Evolutionary conservation across 2,329 filamentous ascomycete species (phyloP).

Genomic region (Exophiala dermatitidis): DNA sequence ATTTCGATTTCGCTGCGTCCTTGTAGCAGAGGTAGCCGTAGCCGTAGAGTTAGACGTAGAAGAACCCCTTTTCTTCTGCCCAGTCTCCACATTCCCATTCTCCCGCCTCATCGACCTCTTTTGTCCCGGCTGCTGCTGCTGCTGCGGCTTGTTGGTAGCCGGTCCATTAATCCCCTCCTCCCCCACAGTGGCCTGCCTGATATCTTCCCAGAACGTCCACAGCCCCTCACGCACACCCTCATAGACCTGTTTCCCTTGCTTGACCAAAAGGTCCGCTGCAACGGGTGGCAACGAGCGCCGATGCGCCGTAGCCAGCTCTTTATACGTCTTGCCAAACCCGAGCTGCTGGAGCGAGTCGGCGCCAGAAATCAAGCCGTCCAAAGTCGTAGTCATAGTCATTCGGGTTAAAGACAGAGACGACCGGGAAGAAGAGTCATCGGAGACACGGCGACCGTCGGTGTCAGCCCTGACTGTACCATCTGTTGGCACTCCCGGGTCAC

Average conservation of each 20-base stretch:
- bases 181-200: constrained; percentile 89
- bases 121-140: constrained; percentile 29
- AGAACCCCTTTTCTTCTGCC: constrained; percentile 14
- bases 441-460: not conserved
- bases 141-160: no score
- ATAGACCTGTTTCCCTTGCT: constrained; percentile 67
- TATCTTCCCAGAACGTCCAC: constrained; percentile 91
- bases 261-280: constrained; percentile 47
- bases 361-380: constrained; percentile 24
- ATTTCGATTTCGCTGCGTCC: no score
- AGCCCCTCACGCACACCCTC: constrained; percentile 84
- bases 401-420: constrained; percentile 6
- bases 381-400: constrained; percentile 10
- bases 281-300: constrained; percentile 39
- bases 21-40: no score
- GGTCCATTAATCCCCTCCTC: constrained; percentile 68
- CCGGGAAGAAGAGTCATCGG: no score
- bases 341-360: constrained; percentile 13
- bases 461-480: not conserved
- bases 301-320: constrained; percentile 34
- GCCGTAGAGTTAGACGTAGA: not conserved
- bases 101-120: not conserved
- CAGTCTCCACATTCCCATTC: constrained; percentile 34
- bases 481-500: not conserved
- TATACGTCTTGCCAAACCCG: constrained; percentile 28